Evolutionary conservation across 768 basidiomycete species (phyloP).

Genomic region (Boletus vermiculosoides): DNA sequence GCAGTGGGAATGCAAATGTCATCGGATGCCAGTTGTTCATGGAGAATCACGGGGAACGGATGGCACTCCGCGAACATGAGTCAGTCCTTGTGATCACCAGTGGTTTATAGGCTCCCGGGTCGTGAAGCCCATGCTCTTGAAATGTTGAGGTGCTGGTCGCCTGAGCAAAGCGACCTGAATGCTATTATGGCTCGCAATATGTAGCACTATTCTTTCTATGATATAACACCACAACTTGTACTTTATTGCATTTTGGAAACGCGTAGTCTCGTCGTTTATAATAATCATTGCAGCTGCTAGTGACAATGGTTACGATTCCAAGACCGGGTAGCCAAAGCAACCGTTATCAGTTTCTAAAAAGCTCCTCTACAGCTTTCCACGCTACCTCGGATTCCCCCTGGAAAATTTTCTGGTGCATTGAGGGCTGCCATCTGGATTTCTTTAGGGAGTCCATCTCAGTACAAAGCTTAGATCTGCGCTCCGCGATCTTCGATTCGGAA

Average conservation of each 20-base stretch:
- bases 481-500: background rate
- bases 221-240: background rate
- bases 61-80: background rate
- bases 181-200: background rate
- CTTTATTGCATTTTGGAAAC: background rate
- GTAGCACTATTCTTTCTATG: background rate
- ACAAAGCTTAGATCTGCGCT: background rate
- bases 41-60: background rate
- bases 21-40: background rate
- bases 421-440: background rate
- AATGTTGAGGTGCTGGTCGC: constrained; percentile 1
- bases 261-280: background rate
- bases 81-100: background rate
- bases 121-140: too few species aligned
- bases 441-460: background rate
- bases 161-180: background rate
- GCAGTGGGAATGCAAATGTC: constrained; percentile 13
- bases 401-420: constrained; percentile 8
- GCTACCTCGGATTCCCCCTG: constrained; percentile 14
- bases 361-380: constrained; percentile 11
- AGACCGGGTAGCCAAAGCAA: background rate
- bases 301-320: background rate
- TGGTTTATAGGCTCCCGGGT: background rate
- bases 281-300: background rate
- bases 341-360: background rate